Conservation (phyloP, 257 asterid species). For the Nicotiana tabacum region DNA sequence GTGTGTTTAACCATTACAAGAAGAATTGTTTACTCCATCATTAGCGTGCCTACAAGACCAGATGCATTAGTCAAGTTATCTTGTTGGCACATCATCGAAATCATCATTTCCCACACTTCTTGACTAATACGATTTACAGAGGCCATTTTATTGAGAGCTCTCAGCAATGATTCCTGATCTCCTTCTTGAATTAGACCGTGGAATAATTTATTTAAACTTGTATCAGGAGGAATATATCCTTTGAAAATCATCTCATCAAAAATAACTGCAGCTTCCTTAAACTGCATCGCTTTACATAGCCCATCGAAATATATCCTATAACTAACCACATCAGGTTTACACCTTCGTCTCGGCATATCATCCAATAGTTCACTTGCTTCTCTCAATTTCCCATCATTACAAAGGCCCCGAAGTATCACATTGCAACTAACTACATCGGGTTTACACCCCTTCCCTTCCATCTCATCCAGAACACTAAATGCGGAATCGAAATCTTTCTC, state of each 20-base stretch:
- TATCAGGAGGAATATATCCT: conserved; percentile 48
- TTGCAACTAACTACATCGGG: conserved; percentile 67
- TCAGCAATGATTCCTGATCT: conserved; percentile 29
- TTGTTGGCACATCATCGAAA: conserved; percentile 33
- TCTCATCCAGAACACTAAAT: conserved; percentile 38
- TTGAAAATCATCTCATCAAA: conserved; percentile 72
- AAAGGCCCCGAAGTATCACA: conserved; percentile 48
- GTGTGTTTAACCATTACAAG: background rate
- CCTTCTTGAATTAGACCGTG: conserved; percentile 27
- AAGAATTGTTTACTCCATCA: conserved; percentile 5
- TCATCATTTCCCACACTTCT: conserved; percentile 45
- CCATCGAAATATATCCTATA: conserved; percentile 61
- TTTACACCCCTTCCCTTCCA: conserved; percentile 57
- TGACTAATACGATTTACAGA: conserved; percentile 43
- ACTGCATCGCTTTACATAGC: conserved; percentile 45
- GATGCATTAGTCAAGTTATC: conserved; percentile 22
- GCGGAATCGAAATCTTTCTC: conserved; percentile 61
- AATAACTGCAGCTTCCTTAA: conserved; percentile 50
- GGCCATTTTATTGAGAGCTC: conserved; percentile 36
- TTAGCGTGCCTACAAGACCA: conserved; percentile 32
- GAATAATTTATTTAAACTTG: conserved; percentile 33
- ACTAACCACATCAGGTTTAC: conserved; percentile 61
- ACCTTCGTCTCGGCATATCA: conserved; percentile 64
- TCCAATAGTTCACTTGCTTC: conserved; percentile 67
- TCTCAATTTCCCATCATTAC: conserved; percentile 39